Base-by-base conservation (phyloP, 2,329 filamentous ascomycete genomes). In the Curvularia hawaiiensis region DNA sequence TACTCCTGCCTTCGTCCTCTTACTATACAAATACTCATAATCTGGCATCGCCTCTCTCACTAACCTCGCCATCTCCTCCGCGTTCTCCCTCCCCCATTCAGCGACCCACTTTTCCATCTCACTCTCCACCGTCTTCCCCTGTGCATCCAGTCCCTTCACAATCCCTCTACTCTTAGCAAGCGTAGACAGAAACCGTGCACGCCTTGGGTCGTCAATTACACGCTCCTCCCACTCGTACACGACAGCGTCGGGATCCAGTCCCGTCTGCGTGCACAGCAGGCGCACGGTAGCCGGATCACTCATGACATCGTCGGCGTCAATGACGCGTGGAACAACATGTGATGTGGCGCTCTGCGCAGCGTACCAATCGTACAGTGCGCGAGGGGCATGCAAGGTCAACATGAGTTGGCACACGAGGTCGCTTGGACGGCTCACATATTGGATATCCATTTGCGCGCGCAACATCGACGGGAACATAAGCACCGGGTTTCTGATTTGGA, bases 261-360 rank as follows among this genome's bases (percentile, higher is more conserved):
- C 51, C 0, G 55, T 59, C 18, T 63, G 38, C 1, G 44, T 6
- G 16, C 64, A 65, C 4, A 66, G 40, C 26, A 56, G 44, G 2
- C 60, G 38, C 1, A 66, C 62, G 3, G 57, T 55, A 3, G 33
- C 44, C 6, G 52, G 50, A 14, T 56, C 41, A 5, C 51, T 54
- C 55, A 66, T 65, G 41, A 65, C 57, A 14, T 65, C 62, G 10
- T 66, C 64, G 1, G 64, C 62, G n/a, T 63, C 64, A 2, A 66
- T 61, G n/a, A 66, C 41, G 3, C 55, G 48, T 0, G 62, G 64
- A 1, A 8, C 24, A 1, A 48, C 31, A 0, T 35, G 26, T 0
- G 20, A 12, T 0, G 7, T 12, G 10, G 14, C 11, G 2, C 30
- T 52, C 6, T 59, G 52, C 8, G 30, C 10, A 16, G 18, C 24